Percentiles rank a stretch among this genome's conserved stretches.
phyloP scores from a whole-genome alignment of 345 rosid species.

The Firmiana major region DNA sequence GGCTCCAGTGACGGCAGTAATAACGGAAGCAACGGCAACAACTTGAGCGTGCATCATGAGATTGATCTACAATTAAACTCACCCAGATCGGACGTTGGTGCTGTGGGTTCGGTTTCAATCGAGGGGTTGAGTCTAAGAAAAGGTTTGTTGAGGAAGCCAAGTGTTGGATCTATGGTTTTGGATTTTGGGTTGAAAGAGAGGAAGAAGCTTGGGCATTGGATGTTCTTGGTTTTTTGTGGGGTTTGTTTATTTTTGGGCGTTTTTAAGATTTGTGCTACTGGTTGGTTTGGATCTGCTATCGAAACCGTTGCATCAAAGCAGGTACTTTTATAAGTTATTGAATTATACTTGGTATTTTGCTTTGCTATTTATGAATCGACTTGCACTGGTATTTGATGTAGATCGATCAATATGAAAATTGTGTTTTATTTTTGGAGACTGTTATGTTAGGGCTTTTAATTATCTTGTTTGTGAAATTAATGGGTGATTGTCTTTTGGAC shows the following conservation, averaged over 20 bases:
- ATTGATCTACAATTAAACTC: conserved; percentile 69
- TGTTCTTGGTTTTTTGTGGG: conserved; percentile 81
- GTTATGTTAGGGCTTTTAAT: conserved; percentile 1
- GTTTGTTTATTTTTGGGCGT: conserved; percentile 82
- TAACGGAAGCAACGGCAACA: conserved; percentile 3
- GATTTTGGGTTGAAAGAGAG: conserved; percentile 63
- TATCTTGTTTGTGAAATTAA: neutral
- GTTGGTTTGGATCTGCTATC: conserved; percentile 87
- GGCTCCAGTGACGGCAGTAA: neutral
- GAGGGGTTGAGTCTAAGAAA: conserved; percentile 43
- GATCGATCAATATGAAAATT: neutral
- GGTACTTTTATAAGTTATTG: conserved; percentile 31
- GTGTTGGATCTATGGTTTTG: conserved; percentile 50
- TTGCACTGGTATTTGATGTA: neutral
- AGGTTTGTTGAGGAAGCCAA: conserved; percentile 44
- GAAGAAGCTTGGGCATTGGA: conserved; percentile 81
- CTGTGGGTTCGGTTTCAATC: conserved; percentile 19
- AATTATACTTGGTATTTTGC: neutral
- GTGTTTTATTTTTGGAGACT: neutral
- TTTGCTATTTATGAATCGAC: neutral
- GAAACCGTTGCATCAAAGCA: conserved; percentile 50
- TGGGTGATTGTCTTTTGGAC: neutral
- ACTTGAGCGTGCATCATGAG: conserved; percentile 50
- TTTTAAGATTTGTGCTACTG: conserved; percentile 78
- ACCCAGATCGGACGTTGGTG: conserved; percentile 68